These are phyloP conservation scores for Setaria viridis DNA, from an alignment of 202 grass and related monocot genomes.

Conservation along the genomic window DNA sequence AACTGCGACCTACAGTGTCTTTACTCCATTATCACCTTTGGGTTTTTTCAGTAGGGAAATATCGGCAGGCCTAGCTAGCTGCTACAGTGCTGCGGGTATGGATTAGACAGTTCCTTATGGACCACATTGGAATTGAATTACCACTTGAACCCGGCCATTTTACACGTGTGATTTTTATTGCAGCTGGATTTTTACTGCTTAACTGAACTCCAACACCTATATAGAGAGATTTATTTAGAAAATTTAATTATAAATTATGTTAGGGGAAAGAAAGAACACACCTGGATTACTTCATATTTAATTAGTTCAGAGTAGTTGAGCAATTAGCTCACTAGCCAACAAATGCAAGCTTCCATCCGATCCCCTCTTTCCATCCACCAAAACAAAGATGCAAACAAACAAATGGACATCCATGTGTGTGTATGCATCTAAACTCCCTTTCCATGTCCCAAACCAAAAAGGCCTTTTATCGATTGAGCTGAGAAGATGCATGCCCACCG, in stretches of 20 bases:
- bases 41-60: conserved; percentile 6
- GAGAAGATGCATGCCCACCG: conserved; percentile 15
- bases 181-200: not conserved
- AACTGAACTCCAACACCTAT: not conserved
- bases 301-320: not conserved
- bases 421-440: conserved; percentile 22
- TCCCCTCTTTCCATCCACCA: not conserved
- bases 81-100: not conserved
- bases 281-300: not conserved
- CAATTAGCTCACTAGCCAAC: conserved; percentile 17
- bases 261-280: not conserved
- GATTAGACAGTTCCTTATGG: conserved; percentile 25
- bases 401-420: conserved; percentile 23
- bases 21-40: not conserved
- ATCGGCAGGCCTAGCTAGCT: not conserved
- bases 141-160: not conserved
- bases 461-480: conserved; percentile 21
- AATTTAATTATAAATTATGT: not conserved
- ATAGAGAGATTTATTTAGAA: not conserved
- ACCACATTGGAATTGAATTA: conserved; percentile 15
- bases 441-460: conserved; percentile 26
- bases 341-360: conserved; percentile 28
- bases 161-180: not conserved
- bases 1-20: not conserved
- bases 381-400: conserved; percentile 1